phyloP scores from a whole-genome alignment of 805 yeast species.

The Candida multigemmis region DNA sequence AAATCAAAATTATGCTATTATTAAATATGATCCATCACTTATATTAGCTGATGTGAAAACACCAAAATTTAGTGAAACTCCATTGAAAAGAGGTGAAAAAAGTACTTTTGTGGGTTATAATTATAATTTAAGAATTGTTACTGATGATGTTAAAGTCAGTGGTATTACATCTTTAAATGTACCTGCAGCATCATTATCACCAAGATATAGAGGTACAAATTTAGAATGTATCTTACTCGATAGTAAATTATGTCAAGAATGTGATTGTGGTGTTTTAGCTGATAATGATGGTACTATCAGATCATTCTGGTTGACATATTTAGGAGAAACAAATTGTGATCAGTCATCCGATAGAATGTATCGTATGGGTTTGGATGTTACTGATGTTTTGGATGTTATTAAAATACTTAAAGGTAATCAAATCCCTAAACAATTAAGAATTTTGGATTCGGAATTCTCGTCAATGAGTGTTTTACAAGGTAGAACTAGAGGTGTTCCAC shows the following conservation, averaged over 20 bases:
- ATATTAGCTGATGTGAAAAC: slow-evolving; percentile 65
- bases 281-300: slow-evolving; percentile 72
- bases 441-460: slow-evolving; percentile 73
- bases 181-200: slow-evolving; percentile 58
- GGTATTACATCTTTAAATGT: slow-evolving; percentile 69
- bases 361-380: slow-evolving; percentile 69
- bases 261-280: slow-evolving; percentile 71
- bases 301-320: slow-evolving; percentile 77
- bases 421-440: slow-evolving; percentile 44
- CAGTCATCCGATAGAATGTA: slow-evolving; percentile 47
- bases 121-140: slow-evolving; percentile 55
- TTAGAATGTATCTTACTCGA: slow-evolving; percentile 72
- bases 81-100: slow-evolving; percentile 67
- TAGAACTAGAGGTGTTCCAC: slow-evolving; percentile 80
- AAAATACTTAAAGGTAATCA: slow-evolving; percentile 40
- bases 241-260: slow-evolving; percentile 60
- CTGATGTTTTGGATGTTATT: slow-evolving; percentile 53
- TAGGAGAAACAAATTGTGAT: slow-evolving; percentile 63
- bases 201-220: slow-evolving; percentile 81
- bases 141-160: slow-evolving; percentile 68
- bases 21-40: slow-evolving; percentile 71
- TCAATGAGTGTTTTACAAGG: slow-evolving; percentile 65
- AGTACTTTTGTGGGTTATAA: slow-evolving; percentile 78
- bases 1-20: slow-evolving; percentile 73
- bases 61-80: slow-evolving; percentile 48